These are phyloP conservation scores for Fonsecaea multimorphosa DNA, from an alignment of 2,329 filamentous ascomycete genomes.

Conservation along the genomic window DNA sequence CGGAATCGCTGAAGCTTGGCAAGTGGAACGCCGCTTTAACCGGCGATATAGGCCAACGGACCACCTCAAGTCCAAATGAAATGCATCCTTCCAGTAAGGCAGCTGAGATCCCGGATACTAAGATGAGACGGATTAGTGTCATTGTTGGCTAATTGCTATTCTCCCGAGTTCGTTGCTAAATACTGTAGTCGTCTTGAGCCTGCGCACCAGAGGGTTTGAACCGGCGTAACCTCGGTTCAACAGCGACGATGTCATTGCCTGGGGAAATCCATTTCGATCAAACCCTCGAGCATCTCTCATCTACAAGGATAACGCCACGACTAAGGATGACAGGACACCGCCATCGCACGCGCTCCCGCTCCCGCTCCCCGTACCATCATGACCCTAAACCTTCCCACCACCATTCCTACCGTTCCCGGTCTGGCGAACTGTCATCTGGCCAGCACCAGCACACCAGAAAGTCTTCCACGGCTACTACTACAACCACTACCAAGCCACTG, in stretches of 20 bases:
- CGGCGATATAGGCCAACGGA: not conserved
- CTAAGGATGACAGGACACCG: conserved; percentile 15
- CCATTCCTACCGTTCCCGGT: conserved; percentile 24
- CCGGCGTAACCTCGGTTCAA: not conserved
- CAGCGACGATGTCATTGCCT: conserved; percentile 1
- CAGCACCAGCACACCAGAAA: conserved; percentile 3
- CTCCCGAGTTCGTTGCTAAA: too few species aligned
- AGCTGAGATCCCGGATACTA: too few species aligned
- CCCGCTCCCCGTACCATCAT: conserved; percentile 32
- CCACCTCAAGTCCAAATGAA: too few species aligned
- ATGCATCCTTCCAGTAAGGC: too few species aligned
- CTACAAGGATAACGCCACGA: not conserved
- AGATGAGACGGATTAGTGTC: too few species aligned
- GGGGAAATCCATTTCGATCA: not conserved
- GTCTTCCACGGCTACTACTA: not conserved
- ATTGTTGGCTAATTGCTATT: too few species aligned
- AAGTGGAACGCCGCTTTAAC: not conserved
- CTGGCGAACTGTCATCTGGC: not conserved
- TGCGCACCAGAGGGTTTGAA: not conserved
- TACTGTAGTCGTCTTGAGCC: too few species aligned
- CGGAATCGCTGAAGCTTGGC: not conserved
- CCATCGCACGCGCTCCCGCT: conserved; percentile 19
- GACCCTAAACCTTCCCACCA: conserved; percentile 20
- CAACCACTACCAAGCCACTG: conserved; percentile 50
- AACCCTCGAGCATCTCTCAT: too few species aligned